Evolutionary conservation across 495 filamentous ascomycete species (phyloP).

Genomic region (Tuber brumale): DNA sequence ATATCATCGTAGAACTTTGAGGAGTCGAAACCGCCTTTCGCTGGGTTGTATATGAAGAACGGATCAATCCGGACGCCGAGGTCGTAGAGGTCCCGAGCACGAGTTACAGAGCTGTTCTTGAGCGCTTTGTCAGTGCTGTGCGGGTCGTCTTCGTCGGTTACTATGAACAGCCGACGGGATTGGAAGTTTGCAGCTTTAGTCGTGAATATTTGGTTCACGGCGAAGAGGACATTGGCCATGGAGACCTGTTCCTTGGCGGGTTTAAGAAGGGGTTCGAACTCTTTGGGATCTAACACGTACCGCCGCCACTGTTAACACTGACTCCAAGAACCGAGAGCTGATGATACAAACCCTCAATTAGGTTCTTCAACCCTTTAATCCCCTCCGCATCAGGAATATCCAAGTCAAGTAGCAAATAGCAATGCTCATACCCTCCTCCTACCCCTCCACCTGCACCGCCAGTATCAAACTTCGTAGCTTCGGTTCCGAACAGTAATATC

Average conservation of each 20-base stretch:
- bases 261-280: conserved; percentile 59
- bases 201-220: conserved; percentile 93
- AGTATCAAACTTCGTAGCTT: conserved; percentile 72
- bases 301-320: neutral
- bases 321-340: neutral
- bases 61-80: conserved; percentile 87
- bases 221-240: conserved; percentile 89
- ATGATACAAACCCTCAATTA: conserved; percentile 55
- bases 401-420: conserved; percentile 84
- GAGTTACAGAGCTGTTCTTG: conserved; percentile 68
- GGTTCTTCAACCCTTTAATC: conserved; percentile 66
- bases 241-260: conserved; percentile 60
- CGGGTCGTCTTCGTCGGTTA: conserved; percentile 91
- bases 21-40: conserved; percentile 66
- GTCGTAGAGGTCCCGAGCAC: conserved; percentile 93
- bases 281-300: conserved; percentile 37
- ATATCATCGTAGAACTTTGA: conserved; percentile 92
- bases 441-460: conserved; percentile 56
- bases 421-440: conserved; percentile 72
- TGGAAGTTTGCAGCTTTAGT: conserved; percentile 91
- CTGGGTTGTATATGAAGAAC: conserved; percentile 75
- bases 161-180: conserved; percentile 84
- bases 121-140: conserved; percentile 63
- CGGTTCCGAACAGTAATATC: conserved; percentile 85
- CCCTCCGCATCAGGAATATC: conserved; percentile 80